A percentile compares a stretch with the other conserved stretches of the same genome.
Conservation (phyloP, 345 rosid genomes). For the Cardiospermum halicacabum region DNA sequence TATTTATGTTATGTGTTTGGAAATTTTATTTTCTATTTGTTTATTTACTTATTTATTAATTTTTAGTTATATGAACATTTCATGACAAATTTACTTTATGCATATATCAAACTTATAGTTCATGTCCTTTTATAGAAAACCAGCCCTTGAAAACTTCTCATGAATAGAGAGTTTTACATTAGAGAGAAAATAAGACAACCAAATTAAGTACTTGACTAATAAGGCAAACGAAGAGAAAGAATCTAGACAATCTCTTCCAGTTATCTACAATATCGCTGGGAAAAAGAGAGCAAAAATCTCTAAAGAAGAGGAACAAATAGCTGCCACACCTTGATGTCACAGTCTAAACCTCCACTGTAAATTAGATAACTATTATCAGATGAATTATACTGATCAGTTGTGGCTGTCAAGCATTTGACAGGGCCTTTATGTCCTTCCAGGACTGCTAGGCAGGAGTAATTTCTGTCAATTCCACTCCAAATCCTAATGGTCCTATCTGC, state of each 20-base stretch:
- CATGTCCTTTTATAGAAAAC: background rate
- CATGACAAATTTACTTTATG: background rate
- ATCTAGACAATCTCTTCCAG: background rate
- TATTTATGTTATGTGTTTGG: background rate
- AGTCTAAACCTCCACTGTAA: constrained; percentile 85
- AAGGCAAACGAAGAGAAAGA: background rate
- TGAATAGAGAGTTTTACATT: background rate
- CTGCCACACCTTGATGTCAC: constrained; percentile 83
- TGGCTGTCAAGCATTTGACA: constrained; percentile 77
- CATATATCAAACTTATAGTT: background rate
- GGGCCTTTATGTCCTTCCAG: constrained; percentile 84
- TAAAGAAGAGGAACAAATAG: constrained; percentile 35
- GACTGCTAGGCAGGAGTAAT: constrained; percentile 54
- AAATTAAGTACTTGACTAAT: background rate
- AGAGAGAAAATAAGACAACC: background rate
- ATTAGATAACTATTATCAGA: constrained; percentile 37
- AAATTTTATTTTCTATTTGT: background rate
- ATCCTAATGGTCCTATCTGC: constrained; percentile 74
- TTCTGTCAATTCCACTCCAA: constrained; percentile 47
- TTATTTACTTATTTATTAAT: background rate
- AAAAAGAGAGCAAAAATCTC: background rate
- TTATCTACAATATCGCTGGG: background rate
- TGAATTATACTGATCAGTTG: constrained; percentile 25
- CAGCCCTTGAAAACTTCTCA: background rate
- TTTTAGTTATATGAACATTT: too few relatives aligned